Evolutionary conservation across 2,329 filamentous ascomycete species (phyloP), one percentile per base, ranked within the genome.

Genomic region (Monosporascus sp.): DNA sequence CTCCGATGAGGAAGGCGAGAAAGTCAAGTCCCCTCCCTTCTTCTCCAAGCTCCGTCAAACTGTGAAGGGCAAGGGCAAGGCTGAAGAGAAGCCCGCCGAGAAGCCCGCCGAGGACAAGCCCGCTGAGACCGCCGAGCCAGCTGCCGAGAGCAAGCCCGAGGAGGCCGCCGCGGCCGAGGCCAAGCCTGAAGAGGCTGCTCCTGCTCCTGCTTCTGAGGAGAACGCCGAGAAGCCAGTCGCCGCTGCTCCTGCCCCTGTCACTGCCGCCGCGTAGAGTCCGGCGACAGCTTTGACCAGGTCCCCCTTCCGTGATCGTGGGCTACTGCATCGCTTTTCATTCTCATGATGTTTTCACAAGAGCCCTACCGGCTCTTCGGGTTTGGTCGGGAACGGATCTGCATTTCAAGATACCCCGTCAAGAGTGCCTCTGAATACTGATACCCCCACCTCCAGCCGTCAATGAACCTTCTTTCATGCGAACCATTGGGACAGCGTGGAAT

Each of bases 1-100:
- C 37, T 80, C 80, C 1, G 86, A 86, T 59, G 79, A 84, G 63
- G 86, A 88, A 67, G 78, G 82, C 60, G 78, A 83, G 71, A 81
- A 81, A 76, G 63, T 69, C 56, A 76, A 78, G 73, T 78, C 77
- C 59, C 75, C 76, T 54, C 73, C 78, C 52, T 68, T 73, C 63
- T 84, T 84, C 77, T 84, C 81, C 57, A 83, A 83, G 78, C 72
- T 85, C 65, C 67, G 67, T 53, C 66, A 70, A 58, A 70, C 66
- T 6, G 64, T 70, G 2, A 68, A 69, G 65, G 61, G 61, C 45
- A 68, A 68, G 66, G 61, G 56, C 56, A 69, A 69, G 65, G 56
- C 56, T 44, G 31, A 34, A 9, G 60, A 63, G 51, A 56, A 59
- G 56, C 37, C 58, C 9, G 47, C 57, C 20, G 62, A 62, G 55